Base-by-base conservation (phyloP, 1,139 yeast genomes). In the Eremothecium coryli region DNA sequence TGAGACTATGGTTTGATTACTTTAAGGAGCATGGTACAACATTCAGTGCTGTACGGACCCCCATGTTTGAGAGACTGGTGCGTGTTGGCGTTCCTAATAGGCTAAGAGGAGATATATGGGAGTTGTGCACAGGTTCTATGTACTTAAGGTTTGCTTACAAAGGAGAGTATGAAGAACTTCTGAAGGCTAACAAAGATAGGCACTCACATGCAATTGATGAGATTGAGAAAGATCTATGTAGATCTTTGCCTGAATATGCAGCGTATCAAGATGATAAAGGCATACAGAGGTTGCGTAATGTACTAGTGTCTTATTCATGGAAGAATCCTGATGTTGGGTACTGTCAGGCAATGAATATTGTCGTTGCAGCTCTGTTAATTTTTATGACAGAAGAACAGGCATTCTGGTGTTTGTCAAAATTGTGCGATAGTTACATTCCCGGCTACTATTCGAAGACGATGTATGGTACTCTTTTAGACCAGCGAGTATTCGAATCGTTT, bases 331-430 rank as follows among this genome's bases (percentile, higher is more conserved):
- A 90, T 35, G 85, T 93, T 15, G 99, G 99, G 0, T 93, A 93
- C 58, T 93, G 99, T 56, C 98, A 93, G 56, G 98, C 98, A 1
- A 93, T 93, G 99, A 93, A 93, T 56, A 93, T 93, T 38, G 96
- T 93, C 5, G 84, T 80, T 1, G 99, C 99, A 1, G 96, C 95
- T 0, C 62, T 93, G 36, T 66, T 93, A 40, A 90, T 93, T 36
- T 88, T 81, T 57, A 88, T 86, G 81, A 81, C 93, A 6, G 98
- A 93, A 57, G 98, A 90, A 45, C 98, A 93, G 58, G 97, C 96
- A 0, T 93, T 86, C 54, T 93, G 97, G 97, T 73, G 93, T 39
- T 65, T 93, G 39, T 73, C 78, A 39, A 71, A 73, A n/a, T 60
- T 93, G 4, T 86, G 96, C 62, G 95, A 86, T 42, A 69, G 76